These are phyloP conservation scores for Fomitopsis schrenkii DNA, from an alignment of 1,284 basidiomycete species.

Conservation along the genomic window DNA sequence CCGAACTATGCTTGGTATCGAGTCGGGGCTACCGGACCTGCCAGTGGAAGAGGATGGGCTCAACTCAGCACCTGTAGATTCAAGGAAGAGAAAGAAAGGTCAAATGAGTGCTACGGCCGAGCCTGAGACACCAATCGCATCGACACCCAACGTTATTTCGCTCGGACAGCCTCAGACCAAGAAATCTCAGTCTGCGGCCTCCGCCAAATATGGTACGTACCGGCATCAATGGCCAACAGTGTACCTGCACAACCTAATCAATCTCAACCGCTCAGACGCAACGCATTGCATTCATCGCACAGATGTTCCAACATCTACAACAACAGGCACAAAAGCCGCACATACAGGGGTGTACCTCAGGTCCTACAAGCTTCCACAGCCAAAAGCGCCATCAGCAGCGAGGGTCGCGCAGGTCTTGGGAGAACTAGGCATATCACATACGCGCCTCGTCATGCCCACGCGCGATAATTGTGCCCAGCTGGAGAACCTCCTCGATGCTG, in stretches of 20 bases:
- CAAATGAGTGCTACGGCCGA: conserved; percentile 46
- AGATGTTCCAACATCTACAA: conserved; percentile 48
- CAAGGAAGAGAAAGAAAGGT: conserved; percentile 43
- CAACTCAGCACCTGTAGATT: conserved; percentile 38
- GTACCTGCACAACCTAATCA: background rate
- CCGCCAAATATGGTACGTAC: conserved; percentile 51
- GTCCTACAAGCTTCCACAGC: conserved; percentile 75
- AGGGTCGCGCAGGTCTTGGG: conserved; percentile 71
- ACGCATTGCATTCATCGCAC: conserved; percentile 73
- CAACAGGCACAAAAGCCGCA: conserved; percentile 63
- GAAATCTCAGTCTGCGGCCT: conserved; percentile 45
- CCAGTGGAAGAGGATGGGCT: conserved; percentile 54
- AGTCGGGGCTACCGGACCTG: conserved; percentile 77
- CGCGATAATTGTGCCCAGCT: conserved; percentile 70
- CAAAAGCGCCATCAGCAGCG: conserved; percentile 70
- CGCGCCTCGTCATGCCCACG: conserved; percentile 89
- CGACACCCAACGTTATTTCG: conserved; percentile 46
- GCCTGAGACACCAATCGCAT: conserved; percentile 43
- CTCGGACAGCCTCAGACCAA: conserved; percentile 42
- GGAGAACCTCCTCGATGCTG: conserved; percentile 70
- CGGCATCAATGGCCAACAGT: background rate
- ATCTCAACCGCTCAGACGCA: conserved; percentile 43
- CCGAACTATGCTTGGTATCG: conserved; percentile 78
- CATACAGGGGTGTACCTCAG: conserved; percentile 79
- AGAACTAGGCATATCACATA: conserved; percentile 73